A percentile compares a stretch with the other conserved stretches of the same genome.
phyloP scores from a whole-genome alignment of 1,139 yeast genomes.

The Pichia sp. region DNA sequence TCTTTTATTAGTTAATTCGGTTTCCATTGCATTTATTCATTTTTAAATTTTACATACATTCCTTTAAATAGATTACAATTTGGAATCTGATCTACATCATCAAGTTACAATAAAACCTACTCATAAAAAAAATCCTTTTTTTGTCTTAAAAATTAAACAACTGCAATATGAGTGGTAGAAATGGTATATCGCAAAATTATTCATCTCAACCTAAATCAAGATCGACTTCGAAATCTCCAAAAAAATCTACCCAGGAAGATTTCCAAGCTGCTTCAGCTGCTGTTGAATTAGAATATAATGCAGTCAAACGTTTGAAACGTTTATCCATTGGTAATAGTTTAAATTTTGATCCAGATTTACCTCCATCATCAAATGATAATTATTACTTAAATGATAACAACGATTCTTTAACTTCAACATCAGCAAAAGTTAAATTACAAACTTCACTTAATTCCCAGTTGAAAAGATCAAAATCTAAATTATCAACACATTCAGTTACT shows the following conservation, averaged over 20 bases:
- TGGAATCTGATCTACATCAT: too few relatives aligned
- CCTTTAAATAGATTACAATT: too few relatives aligned
- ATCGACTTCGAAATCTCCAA: conserved; percentile 11
- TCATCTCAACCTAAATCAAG: not conserved
- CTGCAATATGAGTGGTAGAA: too few relatives aligned
- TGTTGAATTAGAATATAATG: conserved; percentile 49
- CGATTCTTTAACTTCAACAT: too few relatives aligned
- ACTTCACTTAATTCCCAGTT: conserved; percentile 1
- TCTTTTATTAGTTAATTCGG: too few relatives aligned
- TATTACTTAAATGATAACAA: too few relatives aligned
- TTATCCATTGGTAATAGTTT: conserved; percentile 49
- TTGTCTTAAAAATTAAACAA: too few relatives aligned
- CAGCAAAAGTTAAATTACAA: not conserved
- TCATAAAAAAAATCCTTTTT: too few relatives aligned
- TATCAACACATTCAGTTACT: conserved; percentile 9
- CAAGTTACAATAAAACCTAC: too few relatives aligned
- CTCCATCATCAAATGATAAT: conserved; percentile 43
- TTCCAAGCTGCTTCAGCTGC: conserved; percentile 32
- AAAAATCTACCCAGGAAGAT: conserved; percentile 28
- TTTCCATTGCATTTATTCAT: too few relatives aligned
- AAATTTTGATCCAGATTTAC: conserved; percentile 53
- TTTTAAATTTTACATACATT: too few relatives aligned
- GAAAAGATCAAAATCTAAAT: conserved; percentile 12
- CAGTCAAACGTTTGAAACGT: conserved; percentile 53
- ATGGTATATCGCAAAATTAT: not conserved